Percentiles rank a stretch among this genome's conserved stretches.
These are phyloP conservation scores for Acanthamoeba divionensis DNA, from an alignment of 208 protist species.

Conservation along the genomic window DNA sequence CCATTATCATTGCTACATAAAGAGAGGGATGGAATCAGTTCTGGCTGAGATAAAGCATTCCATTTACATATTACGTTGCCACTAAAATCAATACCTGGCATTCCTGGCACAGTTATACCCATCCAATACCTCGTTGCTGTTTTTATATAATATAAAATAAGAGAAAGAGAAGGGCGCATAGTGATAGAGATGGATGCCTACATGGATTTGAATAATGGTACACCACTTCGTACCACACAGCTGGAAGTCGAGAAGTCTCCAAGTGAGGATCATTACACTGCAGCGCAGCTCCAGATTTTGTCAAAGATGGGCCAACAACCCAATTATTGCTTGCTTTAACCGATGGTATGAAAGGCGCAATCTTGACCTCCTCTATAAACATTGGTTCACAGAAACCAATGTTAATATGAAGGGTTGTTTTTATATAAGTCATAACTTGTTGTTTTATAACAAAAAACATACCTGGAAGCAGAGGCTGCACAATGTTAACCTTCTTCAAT, in stretches of 20 bases:
- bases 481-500: neutral
- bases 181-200: neutral
- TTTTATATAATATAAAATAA: neutral
- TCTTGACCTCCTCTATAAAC: neutral
- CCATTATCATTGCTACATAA: neutral
- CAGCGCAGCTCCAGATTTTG: neutral
- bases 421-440: no score
- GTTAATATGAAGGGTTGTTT: no score
- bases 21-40: no score
- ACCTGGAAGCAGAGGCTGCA: neutral
- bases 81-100: neutral
- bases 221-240: conserved; percentile 19
- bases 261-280: conserved; percentile 40
- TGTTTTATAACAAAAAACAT: no score
- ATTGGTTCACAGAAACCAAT: no score
- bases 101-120: conserved; percentile 14
- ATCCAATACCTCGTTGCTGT: neutral
- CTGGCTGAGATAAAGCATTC: no score
- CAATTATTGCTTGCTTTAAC: conserved; percentile 47
- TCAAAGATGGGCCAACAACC: neutral
- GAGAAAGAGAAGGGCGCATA: neutral
- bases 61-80: no score
- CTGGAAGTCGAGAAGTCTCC: conserved; percentile 14
- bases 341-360: neutral
- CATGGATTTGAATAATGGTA: neutral